These are phyloP conservation scores for Kitagawia praeruptora DNA, from an alignment of 129 eudicot species.

Conservation along the genomic window DNA sequence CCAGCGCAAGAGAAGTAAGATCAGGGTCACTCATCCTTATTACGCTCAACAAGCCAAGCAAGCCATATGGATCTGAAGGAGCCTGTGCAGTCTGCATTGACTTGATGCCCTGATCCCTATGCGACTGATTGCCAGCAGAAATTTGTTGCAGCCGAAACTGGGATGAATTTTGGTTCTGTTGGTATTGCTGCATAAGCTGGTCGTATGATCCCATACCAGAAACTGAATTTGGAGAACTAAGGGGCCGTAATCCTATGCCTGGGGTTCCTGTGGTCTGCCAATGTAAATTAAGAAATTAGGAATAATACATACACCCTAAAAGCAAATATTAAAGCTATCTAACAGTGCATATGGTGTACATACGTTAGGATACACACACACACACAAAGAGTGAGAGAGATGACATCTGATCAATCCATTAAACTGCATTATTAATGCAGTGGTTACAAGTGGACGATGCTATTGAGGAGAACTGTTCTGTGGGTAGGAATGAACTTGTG, in stretches of 20 bases:
- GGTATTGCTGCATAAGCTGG: slow-evolving; percentile 87
- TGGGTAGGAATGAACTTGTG: neutral
- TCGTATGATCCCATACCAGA: slow-evolving; percentile 72
- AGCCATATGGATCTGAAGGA: slow-evolving; percentile 63
- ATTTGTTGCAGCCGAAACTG: slow-evolving; percentile 68
- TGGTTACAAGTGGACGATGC: neutral
- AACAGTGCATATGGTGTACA: neutral
- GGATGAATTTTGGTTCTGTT: slow-evolving; percentile 59
- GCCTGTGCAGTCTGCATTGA: slow-evolving; percentile 43
- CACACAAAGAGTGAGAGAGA: neutral
- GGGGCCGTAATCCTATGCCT: slow-evolving; percentile 63
- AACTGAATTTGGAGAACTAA: slow-evolving; percentile 48
- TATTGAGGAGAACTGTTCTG: neutral
- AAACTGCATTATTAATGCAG: neutral
- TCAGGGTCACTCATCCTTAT: slow-evolving; percentile 94
- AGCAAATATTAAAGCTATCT: neutral
- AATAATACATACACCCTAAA: neutral
- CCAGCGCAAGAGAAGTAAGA: slow-evolving; percentile 82
- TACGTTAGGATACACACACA: neutral
- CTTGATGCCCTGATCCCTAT: slow-evolving; percentile 67
- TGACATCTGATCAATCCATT: neutral
- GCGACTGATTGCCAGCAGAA: slow-evolving; percentile 45
- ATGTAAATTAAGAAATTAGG: neutral
- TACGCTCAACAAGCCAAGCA: slow-evolving; percentile 83
- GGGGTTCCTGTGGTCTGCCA: slow-evolving; percentile 63